Conservation (phyloP, 2,329 filamentous ascomycete species). For the Verticillium longisporum region DNA sequence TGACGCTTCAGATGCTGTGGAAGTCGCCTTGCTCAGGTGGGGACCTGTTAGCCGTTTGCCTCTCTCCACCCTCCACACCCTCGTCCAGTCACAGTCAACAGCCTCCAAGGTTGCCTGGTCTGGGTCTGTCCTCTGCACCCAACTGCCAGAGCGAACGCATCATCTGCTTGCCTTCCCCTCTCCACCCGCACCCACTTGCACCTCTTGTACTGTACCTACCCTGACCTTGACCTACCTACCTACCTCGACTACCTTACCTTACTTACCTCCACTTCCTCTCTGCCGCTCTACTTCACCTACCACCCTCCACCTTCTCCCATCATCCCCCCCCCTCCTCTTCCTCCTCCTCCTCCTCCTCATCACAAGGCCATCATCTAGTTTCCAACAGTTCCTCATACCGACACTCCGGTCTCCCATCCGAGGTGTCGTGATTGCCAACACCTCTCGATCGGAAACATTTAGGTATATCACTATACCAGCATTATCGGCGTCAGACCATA, state of each 20-base stretch:
- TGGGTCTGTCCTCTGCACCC: not conserved
- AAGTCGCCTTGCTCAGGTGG: not conserved
- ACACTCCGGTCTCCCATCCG: conserved; percentile 3
- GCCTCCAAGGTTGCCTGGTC: not conserved
- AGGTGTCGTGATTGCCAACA: not conserved
- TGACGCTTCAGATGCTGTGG: not conserved
- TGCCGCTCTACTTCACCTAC: not conserved
- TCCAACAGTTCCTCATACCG: not conserved
- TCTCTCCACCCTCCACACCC: not conserved
- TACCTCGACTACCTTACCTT: not conserved
- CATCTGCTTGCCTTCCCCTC: not conserved
- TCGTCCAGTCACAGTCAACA: not conserved
- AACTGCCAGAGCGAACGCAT: not conserved
- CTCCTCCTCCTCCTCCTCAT: not conserved
- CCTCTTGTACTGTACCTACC: not conserved
- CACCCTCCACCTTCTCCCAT: not conserved
- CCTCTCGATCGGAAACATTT: not conserved
- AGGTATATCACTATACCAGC: not conserved
- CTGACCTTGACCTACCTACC: not conserved
- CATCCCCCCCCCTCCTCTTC: not conserved
- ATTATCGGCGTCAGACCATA: not conserved
- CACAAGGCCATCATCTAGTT: not conserved
- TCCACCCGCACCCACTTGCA: not conserved
- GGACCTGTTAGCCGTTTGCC: not conserved
- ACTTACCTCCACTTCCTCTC: conserved; percentile 1